Evolutionary conservation across 2,329 filamentous ascomycete genomes (phyloP).

Genomic region (Triangularia verruculosa): DNA sequence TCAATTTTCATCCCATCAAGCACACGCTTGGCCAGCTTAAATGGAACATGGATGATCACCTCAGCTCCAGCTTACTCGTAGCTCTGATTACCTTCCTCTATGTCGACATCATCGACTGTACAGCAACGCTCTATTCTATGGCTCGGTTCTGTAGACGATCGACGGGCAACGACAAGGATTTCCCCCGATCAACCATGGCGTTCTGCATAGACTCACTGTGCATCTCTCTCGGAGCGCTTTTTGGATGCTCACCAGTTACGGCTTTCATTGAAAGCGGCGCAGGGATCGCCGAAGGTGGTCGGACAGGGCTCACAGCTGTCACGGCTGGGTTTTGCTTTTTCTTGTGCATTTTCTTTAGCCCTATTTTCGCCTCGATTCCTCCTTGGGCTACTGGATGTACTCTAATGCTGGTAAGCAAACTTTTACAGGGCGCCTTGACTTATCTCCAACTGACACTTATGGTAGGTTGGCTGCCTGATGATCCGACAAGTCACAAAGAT

Average conservation of each 20-base stretch:
- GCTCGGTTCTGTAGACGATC: constrained; percentile 65
- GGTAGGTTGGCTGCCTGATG: constrained; percentile 71
- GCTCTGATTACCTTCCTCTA: constrained; percentile 76
- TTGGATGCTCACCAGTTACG: constrained; percentile 69
- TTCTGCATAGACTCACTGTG: constrained; percentile 70
- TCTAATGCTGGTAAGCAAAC: constrained; percentile 57
- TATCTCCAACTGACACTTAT: neutral
- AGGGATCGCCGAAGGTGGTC: constrained; percentile 71
- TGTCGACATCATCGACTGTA: constrained; percentile 76
- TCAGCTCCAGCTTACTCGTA: constrained; percentile 62
- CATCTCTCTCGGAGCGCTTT: constrained; percentile 67
- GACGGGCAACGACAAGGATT: constrained; percentile 64
- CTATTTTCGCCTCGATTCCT: constrained; percentile 73
- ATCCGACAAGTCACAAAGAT: constrained; percentile 70
- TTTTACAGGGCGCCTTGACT: no score
- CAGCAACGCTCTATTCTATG: constrained; percentile 78
- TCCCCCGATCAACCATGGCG: constrained; percentile 78
- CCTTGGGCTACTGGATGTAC: constrained; percentile 76
- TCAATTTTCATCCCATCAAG: constrained; percentile 68
- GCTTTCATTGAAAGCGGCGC: constrained; percentile 74
- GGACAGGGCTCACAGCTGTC: constrained; percentile 70
- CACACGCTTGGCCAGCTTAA: constrained; percentile 61
- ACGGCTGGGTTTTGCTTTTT: constrained; percentile 68
- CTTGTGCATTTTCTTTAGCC: constrained; percentile 70
- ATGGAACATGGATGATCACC: constrained; percentile 57